Evolutionary conservation across 371 early-diverging fungal species (phyloP), one percentile per base, ranked within the genome.

Genomic region (Mortierella sp.): DNA sequence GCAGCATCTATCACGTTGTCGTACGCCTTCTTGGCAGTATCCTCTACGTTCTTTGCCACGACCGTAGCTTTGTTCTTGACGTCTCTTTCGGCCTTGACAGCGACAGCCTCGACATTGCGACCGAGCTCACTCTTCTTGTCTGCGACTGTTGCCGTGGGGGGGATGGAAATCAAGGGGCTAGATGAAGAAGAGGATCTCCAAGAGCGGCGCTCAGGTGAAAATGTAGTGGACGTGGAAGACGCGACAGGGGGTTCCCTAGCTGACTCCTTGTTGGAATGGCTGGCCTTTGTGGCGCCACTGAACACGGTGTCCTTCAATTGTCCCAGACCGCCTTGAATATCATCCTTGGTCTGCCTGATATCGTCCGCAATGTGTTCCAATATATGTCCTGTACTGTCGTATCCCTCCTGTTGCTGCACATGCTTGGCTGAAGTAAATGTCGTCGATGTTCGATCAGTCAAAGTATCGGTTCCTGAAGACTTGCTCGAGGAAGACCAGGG

Each of bases 1-100:
- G 72, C 66, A 14, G 72, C 72, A 57, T 72, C 72, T 9, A 72
- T 44, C n/a, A 72, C 72, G 49, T 72, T 72, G 41, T 65, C 61
- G 21, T 66, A 66, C 6, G 73, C 75, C 46, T 75, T 68, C 34
- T 34, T 58, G 11, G 73, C 63, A 8, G 73, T 62, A 2, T 72
- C 67, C n/a, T 46, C 2, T 49, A 49, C 28, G 15, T 60, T 24
- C 46, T 58, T 61, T 37, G 53, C 56, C 12, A 48, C 12, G 26
- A 34, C 15, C 0, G 37, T 32, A 17, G 62, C 54, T 2, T 58
- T 52, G 15, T 39, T 39, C 34, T 73, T 46, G 39, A 68, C 56
- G 34, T 73, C 68, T 19, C 24, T 49, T 39, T 60, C 75, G 2
- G 75, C 75, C 56, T 73, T 68, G 37, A 32, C n/a, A 1, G 68